Evolutionary conservation across 1,139 yeast species (phyloP).

Genomic region (Suhomyces taliae): DNA sequence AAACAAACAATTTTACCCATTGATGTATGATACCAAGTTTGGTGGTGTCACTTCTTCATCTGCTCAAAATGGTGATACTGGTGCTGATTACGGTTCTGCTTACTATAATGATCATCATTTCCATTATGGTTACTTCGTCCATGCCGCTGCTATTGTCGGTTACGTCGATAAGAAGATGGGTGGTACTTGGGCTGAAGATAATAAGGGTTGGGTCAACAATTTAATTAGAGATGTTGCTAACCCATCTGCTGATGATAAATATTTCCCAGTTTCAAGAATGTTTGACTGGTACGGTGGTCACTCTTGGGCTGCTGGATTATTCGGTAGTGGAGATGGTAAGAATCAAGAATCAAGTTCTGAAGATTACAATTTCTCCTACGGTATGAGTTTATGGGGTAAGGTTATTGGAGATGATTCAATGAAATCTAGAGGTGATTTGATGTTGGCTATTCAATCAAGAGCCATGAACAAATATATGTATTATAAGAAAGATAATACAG

Average conservation of each 20-base stretch:
- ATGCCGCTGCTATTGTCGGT: constrained; percentile 76
- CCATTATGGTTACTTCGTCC: constrained; percentile 77
- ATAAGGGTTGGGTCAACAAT: constrained; percentile 64
- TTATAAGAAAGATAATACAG: constrained; percentile 54
- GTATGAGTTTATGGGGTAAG: constrained; percentile 79
- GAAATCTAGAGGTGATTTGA: constrained; percentile 76
- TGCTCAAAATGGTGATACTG: constrained; percentile 45
- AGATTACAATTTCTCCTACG: constrained; percentile 79
- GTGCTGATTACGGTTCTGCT: constrained; percentile 54
- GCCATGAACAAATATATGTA: constrained; percentile 65
- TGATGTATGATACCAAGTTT: constrained; percentile 67
- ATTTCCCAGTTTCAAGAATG: constrained; percentile 74
- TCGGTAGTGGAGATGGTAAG: constrained; percentile 69
- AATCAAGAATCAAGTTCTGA: constrained; percentile 82
- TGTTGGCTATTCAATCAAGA: constrained; percentile 64
- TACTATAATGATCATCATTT: constrained; percentile 78
- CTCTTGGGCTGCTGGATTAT: constrained; percentile 82
- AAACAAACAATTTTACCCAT: constrained; percentile 57
- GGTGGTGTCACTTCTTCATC: constrained; percentile 72
- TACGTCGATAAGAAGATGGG: constrained; percentile 58
- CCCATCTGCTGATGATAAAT: constrained; percentile 57
- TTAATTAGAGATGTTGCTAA: constrained; percentile 77
- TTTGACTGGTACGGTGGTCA: constrained; percentile 85
- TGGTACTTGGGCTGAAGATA: constrained; percentile 66
- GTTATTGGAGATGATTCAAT: constrained; percentile 69